phyloP scores from a whole-genome alignment of 768 basidiomycete genomes.

The Podaxis pistillaris region DNA sequence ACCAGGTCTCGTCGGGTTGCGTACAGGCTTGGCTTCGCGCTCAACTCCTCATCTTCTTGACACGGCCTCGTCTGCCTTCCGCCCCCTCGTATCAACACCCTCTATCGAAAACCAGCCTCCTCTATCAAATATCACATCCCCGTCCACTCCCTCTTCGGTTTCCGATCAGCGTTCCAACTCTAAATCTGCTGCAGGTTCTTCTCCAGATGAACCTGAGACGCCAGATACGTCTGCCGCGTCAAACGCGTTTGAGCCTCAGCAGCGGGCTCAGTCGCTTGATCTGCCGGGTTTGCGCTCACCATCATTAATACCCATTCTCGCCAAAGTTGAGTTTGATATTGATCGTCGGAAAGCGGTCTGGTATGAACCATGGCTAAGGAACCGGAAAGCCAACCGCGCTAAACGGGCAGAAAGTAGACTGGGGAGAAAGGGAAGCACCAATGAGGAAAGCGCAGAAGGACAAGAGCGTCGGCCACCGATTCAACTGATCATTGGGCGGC shows the following conservation, averaged over 20 bases:
- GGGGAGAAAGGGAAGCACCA: conserved; percentile 18
- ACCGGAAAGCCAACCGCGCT: conserved; percentile 57
- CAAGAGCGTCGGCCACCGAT: conserved; percentile 37
- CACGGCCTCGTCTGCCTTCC: conserved; percentile 30
- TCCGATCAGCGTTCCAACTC: conserved; percentile 47
- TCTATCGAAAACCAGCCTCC: conserved; percentile 34
- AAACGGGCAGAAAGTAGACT: conserved; percentile 50
- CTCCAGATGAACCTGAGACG: conserved; percentile 48
- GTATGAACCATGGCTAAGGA: conserved; percentile 84
- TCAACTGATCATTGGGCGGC: conserved; percentile 51
- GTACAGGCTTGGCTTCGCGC: conserved; percentile 33
- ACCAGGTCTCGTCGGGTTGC: conserved; percentile 36
- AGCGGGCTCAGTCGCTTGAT: conserved; percentile 48
- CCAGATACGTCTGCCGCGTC: conserved; percentile 50
- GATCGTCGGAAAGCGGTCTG: conserved; percentile 77
- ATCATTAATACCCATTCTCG: conserved; percentile 78
- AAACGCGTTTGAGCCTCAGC: conserved; percentile 24
- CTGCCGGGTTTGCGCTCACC: conserved; percentile 65
- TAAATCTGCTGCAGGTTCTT: conserved; percentile 45
- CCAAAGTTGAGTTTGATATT: conserved; percentile 95
- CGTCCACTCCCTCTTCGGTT: conserved; percentile 52
- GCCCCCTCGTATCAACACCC: conserved; percentile 47
- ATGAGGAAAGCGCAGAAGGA: conserved; percentile 21
- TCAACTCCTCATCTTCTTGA: conserved; percentile 42
- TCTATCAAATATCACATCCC: conserved; percentile 42